These are phyloP conservation scores for Neofusicoccum kwambonambiense DNA, from an alignment of 2,329 filamentous ascomycete species.

Conservation along the genomic window DNA sequence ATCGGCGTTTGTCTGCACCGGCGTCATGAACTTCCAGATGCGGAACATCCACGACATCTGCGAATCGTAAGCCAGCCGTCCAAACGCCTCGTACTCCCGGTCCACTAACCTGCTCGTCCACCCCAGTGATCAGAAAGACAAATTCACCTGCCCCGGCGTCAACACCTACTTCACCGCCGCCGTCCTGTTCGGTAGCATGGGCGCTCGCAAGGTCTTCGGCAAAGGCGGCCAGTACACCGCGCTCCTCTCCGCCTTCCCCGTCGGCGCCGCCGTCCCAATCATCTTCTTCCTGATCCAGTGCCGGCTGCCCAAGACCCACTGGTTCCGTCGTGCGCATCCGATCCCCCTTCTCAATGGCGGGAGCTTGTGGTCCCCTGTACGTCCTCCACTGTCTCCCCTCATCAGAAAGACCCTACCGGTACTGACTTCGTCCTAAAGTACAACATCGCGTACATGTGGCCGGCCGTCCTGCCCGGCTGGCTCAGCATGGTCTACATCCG, in stretches of 20 bases:
- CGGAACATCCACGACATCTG: conserved; percentile 64
- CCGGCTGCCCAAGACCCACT: conserved; percentile 56
- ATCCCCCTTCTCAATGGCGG: conserved; percentile 19
- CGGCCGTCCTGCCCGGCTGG: conserved; percentile 44
- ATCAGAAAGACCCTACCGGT: not conserved
- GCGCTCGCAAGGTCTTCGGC: conserved; percentile 68
- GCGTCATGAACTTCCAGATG: conserved; percentile 59
- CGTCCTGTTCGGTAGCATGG: conserved; percentile 64
- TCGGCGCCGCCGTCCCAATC: conserved; percentile 62
- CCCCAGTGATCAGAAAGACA: conserved; percentile 18
- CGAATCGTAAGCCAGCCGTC: conserved; percentile 28
- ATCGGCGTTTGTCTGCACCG: conserved; percentile 65
- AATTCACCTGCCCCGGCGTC: conserved; percentile 58
- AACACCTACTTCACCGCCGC: conserved; percentile 66
- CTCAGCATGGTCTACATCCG: conserved; percentile 59
- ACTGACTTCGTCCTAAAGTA: conserved; percentile 29
- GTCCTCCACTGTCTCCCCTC: not conserved
- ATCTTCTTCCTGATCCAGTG: conserved; percentile 46
- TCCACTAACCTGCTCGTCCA: not conserved
- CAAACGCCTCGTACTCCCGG: not conserved
- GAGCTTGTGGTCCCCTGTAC: conserved; percentile 18
- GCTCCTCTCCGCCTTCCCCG: conserved; percentile 42
- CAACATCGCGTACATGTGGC: conserved; percentile 52
- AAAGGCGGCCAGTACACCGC: conserved; percentile 67
- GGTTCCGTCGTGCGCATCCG: conserved; percentile 47